phyloP scores from a whole-genome alignment of 768 basidiomycete species.

The Sporobolomyces roseus region DNA sequence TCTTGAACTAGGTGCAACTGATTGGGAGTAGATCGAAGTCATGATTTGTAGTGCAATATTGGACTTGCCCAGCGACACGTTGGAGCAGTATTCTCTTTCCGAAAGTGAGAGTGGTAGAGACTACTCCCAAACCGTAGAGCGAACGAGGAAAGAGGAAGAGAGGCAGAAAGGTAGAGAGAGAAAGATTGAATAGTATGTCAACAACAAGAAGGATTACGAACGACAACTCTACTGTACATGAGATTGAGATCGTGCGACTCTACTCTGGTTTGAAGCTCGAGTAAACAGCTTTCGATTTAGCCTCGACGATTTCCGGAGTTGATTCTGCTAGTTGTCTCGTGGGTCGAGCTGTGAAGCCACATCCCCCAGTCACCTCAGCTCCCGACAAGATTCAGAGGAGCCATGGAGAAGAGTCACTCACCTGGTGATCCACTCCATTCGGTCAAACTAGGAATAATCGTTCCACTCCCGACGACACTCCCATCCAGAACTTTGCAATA shows the following conservation, averaged over 20 bases:
- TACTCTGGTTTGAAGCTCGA: constrained; percentile 67
- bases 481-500: constrained; percentile 85
- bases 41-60: no score
- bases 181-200: no score
- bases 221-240: no score
- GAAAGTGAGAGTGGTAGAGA: no score
- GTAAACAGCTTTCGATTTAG: constrained; percentile 78
- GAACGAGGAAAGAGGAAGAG: neutral
- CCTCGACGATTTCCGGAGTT: constrained; percentile 85
- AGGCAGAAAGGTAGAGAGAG: neutral
- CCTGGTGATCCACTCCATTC: constrained; percentile 87
- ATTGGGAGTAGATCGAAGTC: no score
- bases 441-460: constrained; percentile 82
- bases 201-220: no score
- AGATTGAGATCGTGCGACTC: no score
- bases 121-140: no score
- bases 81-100: no score
- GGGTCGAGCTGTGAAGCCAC: constrained; percentile 61
- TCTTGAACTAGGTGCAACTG: no score
- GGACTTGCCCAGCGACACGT: no score
- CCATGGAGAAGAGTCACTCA: constrained; percentile 48
- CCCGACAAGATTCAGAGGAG: no score
- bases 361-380: neutral
- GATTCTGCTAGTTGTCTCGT: constrained; percentile 84
- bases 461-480: constrained; percentile 83